phyloP scores from a whole-genome alignment of 148 eudicot genomes.

The Gaultheria prostrata region DNA sequence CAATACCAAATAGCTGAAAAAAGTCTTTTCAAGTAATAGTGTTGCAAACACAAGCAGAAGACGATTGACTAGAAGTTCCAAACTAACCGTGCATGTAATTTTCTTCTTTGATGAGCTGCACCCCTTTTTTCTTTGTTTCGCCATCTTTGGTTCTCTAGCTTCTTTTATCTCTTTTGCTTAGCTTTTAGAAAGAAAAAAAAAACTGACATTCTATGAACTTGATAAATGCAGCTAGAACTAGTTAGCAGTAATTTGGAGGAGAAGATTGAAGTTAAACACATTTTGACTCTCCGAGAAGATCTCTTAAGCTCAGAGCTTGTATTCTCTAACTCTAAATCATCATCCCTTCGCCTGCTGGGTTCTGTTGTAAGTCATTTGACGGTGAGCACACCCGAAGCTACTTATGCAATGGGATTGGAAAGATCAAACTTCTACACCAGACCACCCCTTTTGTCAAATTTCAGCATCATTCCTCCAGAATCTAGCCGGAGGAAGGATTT shows the following conservation, averaged over 20 bases:
- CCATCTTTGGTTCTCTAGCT: background rate
- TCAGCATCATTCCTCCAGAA: constrained; percentile 54
- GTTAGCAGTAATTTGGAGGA: constrained; percentile 38
- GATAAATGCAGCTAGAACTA: constrained; percentile 62
- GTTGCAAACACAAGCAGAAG: background rate
- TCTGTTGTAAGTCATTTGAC: constrained; percentile 62
- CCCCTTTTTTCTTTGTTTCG: background rate
- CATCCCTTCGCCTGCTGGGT: constrained; percentile 43
- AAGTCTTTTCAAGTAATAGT: background rate
- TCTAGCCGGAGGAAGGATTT: constrained; percentile 17
- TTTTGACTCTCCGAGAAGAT: constrained; percentile 50
- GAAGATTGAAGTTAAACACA: constrained; percentile 50
- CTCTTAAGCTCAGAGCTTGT: constrained; percentile 46
- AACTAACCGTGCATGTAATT: background rate
- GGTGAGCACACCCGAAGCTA: constrained; percentile 91
- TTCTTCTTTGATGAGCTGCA: background rate
- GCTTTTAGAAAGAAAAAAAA: background rate
- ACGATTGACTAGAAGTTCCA: background rate
- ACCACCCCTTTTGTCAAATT: constrained; percentile 50
- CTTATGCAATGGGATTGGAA: constrained; percentile 76
- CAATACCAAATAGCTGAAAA: too few relatives aligned
- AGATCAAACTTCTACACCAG: constrained; percentile 51
- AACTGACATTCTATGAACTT: background rate
- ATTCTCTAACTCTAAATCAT: constrained; percentile 40
- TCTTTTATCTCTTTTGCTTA: background rate